Conservation (phyloP, 1,284 basidiomycete genomes). For the Phylloporus sp. region DNA sequence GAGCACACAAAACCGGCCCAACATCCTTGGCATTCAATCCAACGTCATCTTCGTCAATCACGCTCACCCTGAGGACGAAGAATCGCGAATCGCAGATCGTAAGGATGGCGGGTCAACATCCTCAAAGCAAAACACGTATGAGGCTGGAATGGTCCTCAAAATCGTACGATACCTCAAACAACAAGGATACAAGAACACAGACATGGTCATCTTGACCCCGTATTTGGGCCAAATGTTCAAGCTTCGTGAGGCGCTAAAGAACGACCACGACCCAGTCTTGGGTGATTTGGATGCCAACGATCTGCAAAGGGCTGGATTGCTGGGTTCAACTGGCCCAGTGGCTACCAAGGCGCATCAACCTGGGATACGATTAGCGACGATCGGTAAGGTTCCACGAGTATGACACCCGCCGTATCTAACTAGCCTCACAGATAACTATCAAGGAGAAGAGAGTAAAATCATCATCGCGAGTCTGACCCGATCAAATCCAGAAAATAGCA, state of each 20-base stretch:
- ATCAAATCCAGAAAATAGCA: conserved; percentile 60
- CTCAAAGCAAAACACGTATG: conserved; percentile 68
- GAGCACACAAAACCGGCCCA: conserved; percentile 53
- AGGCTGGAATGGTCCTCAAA: conserved; percentile 68
- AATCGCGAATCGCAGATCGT: conserved; percentile 49
- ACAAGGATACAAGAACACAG: conserved; percentile 67
- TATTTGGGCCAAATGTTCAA: conserved; percentile 71
- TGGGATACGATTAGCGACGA: conserved; percentile 63
- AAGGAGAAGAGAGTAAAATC: conserved; percentile 75
- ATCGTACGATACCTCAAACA: conserved; percentile 70
- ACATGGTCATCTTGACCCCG: conserved; percentile 69
- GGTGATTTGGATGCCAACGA: conserved; percentile 70
- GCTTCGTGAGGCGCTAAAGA: conserved; percentile 52
- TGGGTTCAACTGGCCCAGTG: conserved; percentile 41
- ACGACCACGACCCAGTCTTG: conserved; percentile 64
- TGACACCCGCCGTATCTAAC: conserved; percentile 1
- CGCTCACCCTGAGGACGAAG: conserved; percentile 59
- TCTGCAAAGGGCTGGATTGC: conserved; percentile 60
- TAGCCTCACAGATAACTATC: conserved; percentile 61
- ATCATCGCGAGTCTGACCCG: conserved; percentile 68
- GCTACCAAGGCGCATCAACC: conserved; percentile 45
- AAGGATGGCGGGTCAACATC: conserved; percentile 55
- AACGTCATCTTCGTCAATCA: conserved; percentile 69
- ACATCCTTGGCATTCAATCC: conserved; percentile 59
- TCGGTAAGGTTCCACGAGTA: conserved; percentile 49